Evolutionary conservation across 495 filamentous ascomycete species (phyloP).

Genomic region (Usnea hakonensis): DNA sequence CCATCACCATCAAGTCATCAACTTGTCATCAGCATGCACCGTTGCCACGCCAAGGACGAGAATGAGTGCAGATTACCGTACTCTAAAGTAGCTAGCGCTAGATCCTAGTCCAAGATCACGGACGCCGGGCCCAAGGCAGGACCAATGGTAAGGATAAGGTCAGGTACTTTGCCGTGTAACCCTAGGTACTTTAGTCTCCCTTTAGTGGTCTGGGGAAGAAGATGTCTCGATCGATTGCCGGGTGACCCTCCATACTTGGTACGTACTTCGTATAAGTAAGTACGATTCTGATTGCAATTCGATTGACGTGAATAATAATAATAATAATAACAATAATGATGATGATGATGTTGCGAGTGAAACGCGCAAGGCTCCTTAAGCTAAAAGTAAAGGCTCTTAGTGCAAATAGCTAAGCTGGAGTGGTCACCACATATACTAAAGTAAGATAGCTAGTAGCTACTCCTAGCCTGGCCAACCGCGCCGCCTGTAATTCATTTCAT

Average conservation of each 20-base stretch:
- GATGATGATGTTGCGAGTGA: not conserved
- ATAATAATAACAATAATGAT: not conserved
- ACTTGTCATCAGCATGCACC: not conserved
- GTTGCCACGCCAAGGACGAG: not conserved
- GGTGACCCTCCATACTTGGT: not conserved
- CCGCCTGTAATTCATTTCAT: not conserved
- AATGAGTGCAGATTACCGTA: not conserved
- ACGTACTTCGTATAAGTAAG: not conserved
- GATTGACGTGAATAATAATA: not conserved
- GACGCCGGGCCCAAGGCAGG: too few species aligned
- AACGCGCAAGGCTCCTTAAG: constrained; percentile 6
- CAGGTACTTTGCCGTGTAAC: too few species aligned
- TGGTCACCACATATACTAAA: too few species aligned
- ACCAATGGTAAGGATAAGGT: too few species aligned
- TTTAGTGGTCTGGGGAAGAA: constrained; percentile 3
- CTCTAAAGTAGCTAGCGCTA: not conserved
- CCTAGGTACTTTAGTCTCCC: too few species aligned
- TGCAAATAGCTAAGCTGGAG: not conserved
- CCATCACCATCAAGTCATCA: not conserved
- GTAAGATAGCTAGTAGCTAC: not conserved
- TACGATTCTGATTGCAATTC: not conserved
- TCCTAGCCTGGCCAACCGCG: not conserved
- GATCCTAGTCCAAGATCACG: too few species aligned
- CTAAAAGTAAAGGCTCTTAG: not conserved
- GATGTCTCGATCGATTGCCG: not conserved